These are phyloP conservation scores for Farysia itapuensis DNA, from an alignment of 1,284 basidiomycete species.

Conservation along the genomic window DNA sequence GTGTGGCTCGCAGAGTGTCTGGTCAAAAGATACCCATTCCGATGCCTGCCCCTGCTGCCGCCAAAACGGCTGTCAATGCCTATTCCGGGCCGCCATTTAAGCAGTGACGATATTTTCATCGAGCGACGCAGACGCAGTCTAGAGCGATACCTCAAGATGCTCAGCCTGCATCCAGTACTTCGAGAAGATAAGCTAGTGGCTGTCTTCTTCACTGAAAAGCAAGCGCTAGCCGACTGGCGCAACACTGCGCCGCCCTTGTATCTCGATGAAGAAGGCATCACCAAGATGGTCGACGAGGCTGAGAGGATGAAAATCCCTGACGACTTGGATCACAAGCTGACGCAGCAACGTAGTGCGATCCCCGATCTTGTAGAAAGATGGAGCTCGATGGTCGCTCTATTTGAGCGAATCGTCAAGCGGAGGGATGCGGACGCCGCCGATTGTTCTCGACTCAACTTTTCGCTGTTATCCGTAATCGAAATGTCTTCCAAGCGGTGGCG, in stretches of 20 bases:
- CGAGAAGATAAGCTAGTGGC: conserved; percentile 32
- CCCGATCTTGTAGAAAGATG: conserved; percentile 33
- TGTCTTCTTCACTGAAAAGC: conserved; percentile 31
- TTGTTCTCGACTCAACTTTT: conserved; percentile 35
- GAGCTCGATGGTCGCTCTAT: conserved; percentile 31
- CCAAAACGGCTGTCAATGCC: conserved; percentile 41
- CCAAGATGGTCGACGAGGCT: conserved; percentile 28
- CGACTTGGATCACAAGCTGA: conserved; percentile 30
- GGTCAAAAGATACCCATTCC: conserved; percentile 42
- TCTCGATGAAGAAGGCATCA: conserved; percentile 29
- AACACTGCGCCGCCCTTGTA: conserved; percentile 29
- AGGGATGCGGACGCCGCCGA: conserved; percentile 39
- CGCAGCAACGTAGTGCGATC: conserved; percentile 26
- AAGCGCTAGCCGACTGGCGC: conserved; percentile 24
- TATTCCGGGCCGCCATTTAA: conserved; percentile 29
- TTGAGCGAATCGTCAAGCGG: conserved; percentile 34
- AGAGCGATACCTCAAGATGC: conserved; percentile 30
- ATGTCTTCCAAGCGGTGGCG: conserved; percentile 25
- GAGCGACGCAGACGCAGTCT: conserved; percentile 29
- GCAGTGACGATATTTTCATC: conserved; percentile 34
- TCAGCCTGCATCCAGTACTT: conserved; percentile 30
- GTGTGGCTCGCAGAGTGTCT: conserved; percentile 40
- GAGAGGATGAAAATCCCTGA: conserved; percentile 37
- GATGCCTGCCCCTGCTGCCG: conserved; percentile 37
- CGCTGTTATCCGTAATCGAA: conserved; percentile 26